A percentile compares a stretch with the other conserved stretches of the same genome.
Conservation (phyloP, 2,329 filamentous ascomycete species). For the Dothiorella sarmentorum region DNA sequence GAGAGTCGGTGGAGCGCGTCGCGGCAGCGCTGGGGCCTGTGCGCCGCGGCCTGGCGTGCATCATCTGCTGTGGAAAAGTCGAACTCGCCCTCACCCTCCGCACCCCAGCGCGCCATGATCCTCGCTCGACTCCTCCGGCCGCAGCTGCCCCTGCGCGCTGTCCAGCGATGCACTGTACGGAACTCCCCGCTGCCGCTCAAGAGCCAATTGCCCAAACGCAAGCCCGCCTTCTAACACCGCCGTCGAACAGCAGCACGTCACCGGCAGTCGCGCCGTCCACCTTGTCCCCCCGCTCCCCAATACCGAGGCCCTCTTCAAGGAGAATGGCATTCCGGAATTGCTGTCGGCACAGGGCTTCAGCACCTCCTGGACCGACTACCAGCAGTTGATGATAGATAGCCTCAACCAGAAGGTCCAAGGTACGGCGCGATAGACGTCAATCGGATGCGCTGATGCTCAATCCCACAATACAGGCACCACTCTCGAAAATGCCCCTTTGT, state of each 20-base stretch:
- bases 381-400: slow-evolving; percentile 67
- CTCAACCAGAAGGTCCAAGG: slow-evolving; percentile 72
- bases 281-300: slow-evolving; percentile 41
- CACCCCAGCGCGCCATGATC: slow-evolving; percentile 16
- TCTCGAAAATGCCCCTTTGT: slow-evolving; percentile 58
- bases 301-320: slow-evolving; percentile 44
- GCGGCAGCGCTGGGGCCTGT: neutral
- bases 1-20: slow-evolving; percentile 5
- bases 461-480: slow-evolving; percentile 53
- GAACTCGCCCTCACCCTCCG: neutral
- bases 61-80: slow-evolving; percentile 14
- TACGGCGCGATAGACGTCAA: slow-evolving; percentile 41
- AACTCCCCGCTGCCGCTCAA: neutral
- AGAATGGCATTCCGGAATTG: slow-evolving; percentile 64
- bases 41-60: neutral
- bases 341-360: slow-evolving; percentile 67
- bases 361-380: slow-evolving; percentile 80
- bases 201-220: slow-evolving; percentile 7
- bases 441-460: slow-evolving; percentile 11
- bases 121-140: slow-evolving; percentile 8
- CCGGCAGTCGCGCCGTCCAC: slow-evolving; percentile 34
- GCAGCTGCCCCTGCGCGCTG: slow-evolving; percentile 9
- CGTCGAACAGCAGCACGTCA: neutral
- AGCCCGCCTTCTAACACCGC: neutral
- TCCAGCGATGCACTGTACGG: slow-evolving; percentile 30